A percentile compares a stretch with the other conserved stretches of the same genome.
Evolutionary conservation across 495 filamentous ascomycete species (phyloP).

Genomic region (Halenospora varia): DNA sequence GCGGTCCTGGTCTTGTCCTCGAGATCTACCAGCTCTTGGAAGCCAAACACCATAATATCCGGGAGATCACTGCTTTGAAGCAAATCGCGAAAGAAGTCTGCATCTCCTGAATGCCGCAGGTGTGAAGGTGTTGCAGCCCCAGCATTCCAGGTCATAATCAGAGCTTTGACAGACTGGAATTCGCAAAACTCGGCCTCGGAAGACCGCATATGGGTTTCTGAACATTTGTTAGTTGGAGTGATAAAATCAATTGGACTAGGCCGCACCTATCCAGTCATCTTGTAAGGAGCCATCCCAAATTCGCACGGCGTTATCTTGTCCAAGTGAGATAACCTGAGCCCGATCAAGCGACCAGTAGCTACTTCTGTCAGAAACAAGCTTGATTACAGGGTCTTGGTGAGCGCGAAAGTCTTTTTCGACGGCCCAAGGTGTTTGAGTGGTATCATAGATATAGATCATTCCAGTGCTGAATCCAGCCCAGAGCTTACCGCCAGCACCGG

Average conservation of each 20-base stretch:
- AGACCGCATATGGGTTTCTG: slow-evolving; percentile 79
- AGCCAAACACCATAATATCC: slow-evolving; percentile 92
- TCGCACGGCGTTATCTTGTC: slow-evolving; percentile 78
- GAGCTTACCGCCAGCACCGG: slow-evolving; percentile 75
- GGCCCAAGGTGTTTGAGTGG: slow-evolving; percentile 73
- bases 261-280: slow-evolving; percentile 83
- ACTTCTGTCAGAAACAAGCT: slow-evolving; percentile 71
- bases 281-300: slow-evolving; percentile 92
- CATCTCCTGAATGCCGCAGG: slow-evolving; percentile 65
- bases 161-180: slow-evolving; percentile 73
- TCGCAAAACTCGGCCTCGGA: slow-evolving; percentile 77
- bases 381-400: slow-evolving; percentile 75
- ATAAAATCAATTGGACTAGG: neutral
- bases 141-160: slow-evolving; percentile 93
- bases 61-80: slow-evolving; percentile 68
- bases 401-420: slow-evolving; percentile 94
- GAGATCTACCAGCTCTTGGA: slow-evolving; percentile 94
- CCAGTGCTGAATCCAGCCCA: slow-evolving; percentile 96
- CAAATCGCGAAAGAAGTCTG: slow-evolving; percentile 71
- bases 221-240: slow-evolving; percentile 27
- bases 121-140: slow-evolving; percentile 84
- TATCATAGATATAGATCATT: slow-evolving; percentile 93
- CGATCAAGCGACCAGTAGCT: slow-evolving; percentile 85
- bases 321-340: slow-evolving; percentile 82
- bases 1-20: slow-evolving; percentile 96